Percentiles rank a stretch among this genome's conserved stretches.
Conservation (phyloP, 2,329 filamentous ascomycete genomes). For the Tolypocladium tundrense region DNA sequence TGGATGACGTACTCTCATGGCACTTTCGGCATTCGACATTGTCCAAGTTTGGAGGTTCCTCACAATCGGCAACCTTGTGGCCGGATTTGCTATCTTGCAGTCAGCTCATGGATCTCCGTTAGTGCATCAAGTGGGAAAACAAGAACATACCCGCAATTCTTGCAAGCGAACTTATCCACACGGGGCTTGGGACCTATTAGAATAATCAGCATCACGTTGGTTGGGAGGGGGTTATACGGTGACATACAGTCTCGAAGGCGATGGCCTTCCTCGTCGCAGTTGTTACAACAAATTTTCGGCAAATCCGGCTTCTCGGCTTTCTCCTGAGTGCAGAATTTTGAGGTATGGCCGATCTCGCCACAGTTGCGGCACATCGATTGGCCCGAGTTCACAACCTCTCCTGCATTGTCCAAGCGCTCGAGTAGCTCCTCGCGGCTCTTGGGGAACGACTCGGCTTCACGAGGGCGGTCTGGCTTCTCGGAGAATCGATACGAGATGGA, state of each 20-base stretch:
- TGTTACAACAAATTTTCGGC: conserved; percentile 48
- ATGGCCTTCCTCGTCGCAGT: conserved; percentile 55
- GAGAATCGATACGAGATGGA: conserved; percentile 53
- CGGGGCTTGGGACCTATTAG: conserved; percentile 45
- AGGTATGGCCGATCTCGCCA: conserved; percentile 50
- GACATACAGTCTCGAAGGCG: conserved; percentile 58
- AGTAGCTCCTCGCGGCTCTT: conserved; percentile 48
- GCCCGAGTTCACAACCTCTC: conserved; percentile 50
- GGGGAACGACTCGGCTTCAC: conserved; percentile 52
- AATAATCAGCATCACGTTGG: conserved; percentile 2
- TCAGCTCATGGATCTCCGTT: conserved; percentile 2
- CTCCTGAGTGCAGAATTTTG: conserved; percentile 52
- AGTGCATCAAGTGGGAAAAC: background rate
- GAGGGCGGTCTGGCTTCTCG: conserved; percentile 44
- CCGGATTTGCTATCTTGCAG: conserved; percentile 30
- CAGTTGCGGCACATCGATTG: conserved; percentile 55
- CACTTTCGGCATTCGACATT: conserved; percentile 58
- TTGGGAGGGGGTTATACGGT: background rate
- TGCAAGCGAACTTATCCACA: conserved; percentile 55
- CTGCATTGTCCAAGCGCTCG: conserved; percentile 53
- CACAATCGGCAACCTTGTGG: conserved; percentile 39
- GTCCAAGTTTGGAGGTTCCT: conserved; percentile 50
- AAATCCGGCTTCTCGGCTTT: conserved; percentile 33
- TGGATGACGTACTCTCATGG: conserved; percentile 39
- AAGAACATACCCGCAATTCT: conserved; percentile 48